These are phyloP conservation scores for Fraxinus xanthoxyloides DNA, from an alignment of 305 asterid genomes.

Conservation along the genomic window DNA sequence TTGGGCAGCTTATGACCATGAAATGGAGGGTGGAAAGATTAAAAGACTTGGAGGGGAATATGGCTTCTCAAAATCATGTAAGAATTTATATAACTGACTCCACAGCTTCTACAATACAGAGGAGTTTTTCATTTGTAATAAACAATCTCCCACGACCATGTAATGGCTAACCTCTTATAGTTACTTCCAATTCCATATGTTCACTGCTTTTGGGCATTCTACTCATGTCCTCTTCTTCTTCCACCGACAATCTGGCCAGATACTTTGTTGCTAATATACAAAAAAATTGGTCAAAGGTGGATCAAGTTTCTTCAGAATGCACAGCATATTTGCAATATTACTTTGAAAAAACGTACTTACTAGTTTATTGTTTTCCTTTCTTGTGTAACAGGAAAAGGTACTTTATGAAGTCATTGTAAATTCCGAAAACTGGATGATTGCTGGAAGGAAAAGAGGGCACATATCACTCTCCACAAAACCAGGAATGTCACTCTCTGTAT, in stretches of 20 bases:
- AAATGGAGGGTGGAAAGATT: conserved; percentile 94
- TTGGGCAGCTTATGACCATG: conserved; percentile 92
- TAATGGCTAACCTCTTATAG: background rate
- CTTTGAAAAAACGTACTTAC: background rate
- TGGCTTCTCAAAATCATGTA: conserved; percentile 50
- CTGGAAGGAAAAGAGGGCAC: conserved; percentile 93
- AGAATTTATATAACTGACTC: conserved; percentile 27
- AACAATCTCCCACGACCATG: background rate
- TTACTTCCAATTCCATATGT: background rate
- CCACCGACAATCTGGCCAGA: background rate
- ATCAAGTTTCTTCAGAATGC: background rate
- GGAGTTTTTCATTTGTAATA: conserved; percentile 6
- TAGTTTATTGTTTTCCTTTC: conserved; percentile 2
- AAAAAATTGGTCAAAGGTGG: background rate
- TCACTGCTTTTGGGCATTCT: background rate
- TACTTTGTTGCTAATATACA: background rate
- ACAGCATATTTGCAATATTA: background rate
- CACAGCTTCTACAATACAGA: background rate
- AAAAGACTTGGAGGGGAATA: conserved; percentile 49
- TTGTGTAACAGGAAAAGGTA: conserved; percentile 64
- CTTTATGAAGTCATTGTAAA: conserved; percentile 78
- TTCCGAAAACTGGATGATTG: conserved; percentile 95
- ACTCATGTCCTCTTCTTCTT: background rate
- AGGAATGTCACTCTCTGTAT: conserved; percentile 39
- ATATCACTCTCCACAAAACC: conserved; percentile 75